Base-by-base conservation (phyloP, 768 basidiomycete species). In the Suillus hirtellus region DNA sequence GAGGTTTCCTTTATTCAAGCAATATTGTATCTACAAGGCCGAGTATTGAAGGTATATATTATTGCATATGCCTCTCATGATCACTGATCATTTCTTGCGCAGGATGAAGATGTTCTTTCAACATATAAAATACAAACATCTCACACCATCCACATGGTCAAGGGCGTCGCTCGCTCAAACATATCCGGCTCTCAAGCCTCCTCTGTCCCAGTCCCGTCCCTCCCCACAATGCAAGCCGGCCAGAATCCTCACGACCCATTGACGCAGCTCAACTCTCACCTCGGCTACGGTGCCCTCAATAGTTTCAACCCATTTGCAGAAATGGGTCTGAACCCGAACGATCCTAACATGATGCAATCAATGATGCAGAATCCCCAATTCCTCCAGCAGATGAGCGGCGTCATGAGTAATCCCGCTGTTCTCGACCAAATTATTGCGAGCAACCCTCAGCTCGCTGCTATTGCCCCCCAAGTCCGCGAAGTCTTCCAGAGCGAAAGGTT, bases 121-220 rank as follows among this genome's bases (percentile, higher is more conserved):
- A 80, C 82, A 9, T 97, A 97, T 84, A 96, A 97, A 82, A 95
- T 97, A 63, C 91, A 93, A 71, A 85, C 89, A 1, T 82, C 85
- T 3, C 92, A 97, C 73, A 95, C 94, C 0, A 87, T 96, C 47
- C 95, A 95, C 74, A 94, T 95, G 92, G 95, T 95, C 69, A 96
- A 96, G 73, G 92, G 93, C 27, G 87, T 85, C 11, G 82, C 88
- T 1, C 84, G 89, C 9, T 55, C 72, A 1, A 64, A 73, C 2
- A 40, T 77, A 17, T 64, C 79, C 1, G 72, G 85, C 0, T 70
- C 83, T 1, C 72, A 72, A 46, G 64, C 81, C 24, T 67, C 80
- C n/a, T 69, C 82, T 4, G 71, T 84, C 1, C 77, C 84, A n/a
- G 89, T 85, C 71, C 81, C 79, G 40, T 2, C 68, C 7, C 79